Evolutionary conservation across 768 basidiomycete species (phyloP).

Genomic region (Hygrocybe punicea): DNA sequence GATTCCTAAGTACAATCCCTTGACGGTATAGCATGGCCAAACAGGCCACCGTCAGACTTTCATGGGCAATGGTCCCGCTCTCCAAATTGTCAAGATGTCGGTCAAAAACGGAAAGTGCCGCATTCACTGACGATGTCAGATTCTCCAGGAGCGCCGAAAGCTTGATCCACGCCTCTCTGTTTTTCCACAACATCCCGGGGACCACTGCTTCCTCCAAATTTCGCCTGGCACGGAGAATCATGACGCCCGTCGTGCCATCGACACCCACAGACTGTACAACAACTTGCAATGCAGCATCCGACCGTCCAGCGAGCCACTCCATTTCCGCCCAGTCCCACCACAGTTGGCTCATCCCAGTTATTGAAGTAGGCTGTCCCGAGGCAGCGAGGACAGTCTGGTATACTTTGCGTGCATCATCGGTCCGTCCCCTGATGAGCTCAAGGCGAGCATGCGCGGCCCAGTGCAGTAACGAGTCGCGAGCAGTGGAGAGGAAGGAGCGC

Average conservation of each 20-base stretch:
- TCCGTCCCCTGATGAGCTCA: constrained; percentile 60
- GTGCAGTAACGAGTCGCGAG: constrained; percentile 54
- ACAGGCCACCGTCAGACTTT: constrained; percentile 56
- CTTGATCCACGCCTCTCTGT: constrained; percentile 63
- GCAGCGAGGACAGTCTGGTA: constrained; percentile 64
- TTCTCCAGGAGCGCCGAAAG: constrained; percentile 64
- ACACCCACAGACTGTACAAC: constrained; percentile 54
- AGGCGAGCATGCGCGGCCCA: constrained; percentile 80
- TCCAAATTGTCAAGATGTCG: constrained; percentile 26
- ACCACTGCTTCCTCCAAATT: constrained; percentile 51
- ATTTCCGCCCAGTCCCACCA: constrained; percentile 87
- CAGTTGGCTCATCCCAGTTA: constrained; percentile 42
- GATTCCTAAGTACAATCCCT: constrained; percentile 49
- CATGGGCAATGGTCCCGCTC: constrained; percentile 34
- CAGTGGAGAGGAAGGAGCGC: constrained; percentile 53
- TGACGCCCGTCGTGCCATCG: constrained; percentile 50
- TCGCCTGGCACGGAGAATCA: constrained; percentile 61
- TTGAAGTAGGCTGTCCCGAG: constrained; percentile 35
- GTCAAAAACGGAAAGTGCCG: constrained; percentile 45
- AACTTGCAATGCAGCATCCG: constrained; percentile 50
- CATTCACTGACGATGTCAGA: constrained; percentile 37
- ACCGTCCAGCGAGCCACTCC: constrained; percentile 65
- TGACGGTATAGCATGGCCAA: constrained; percentile 63
- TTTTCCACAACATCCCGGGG: constrained; percentile 44
- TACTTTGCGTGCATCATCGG: constrained; percentile 71